Evolutionary conservation across 2,329 filamentous ascomycete genomes (phyloP).

Genomic region (Fusarium beomiforme): DNA sequence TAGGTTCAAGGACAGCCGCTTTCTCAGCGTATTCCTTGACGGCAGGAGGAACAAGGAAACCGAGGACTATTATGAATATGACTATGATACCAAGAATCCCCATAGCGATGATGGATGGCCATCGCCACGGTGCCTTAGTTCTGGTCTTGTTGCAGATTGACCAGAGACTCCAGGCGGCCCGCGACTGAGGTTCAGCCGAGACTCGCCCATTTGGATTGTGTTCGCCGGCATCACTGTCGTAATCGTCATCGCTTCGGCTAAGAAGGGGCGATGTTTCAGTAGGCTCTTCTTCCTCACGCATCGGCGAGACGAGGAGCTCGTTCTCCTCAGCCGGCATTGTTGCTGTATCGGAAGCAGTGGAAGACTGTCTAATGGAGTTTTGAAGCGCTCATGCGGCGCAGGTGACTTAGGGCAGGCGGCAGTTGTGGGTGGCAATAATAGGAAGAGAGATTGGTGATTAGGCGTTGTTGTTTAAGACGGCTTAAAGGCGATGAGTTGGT

Average conservation of each 20-base stretch:
- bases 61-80: slow-evolving; percentile 77
- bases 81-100: slow-evolving; percentile 69
- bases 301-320: slow-evolving; percentile 55
- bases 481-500: slow-evolving; percentile 6
- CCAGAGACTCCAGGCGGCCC: slow-evolving; percentile 37
- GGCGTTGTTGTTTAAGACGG: slow-evolving; percentile 21
- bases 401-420: neutral
- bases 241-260: slow-evolving; percentile 50
- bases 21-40: slow-evolving; percentile 88
- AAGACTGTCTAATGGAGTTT: slow-evolving; percentile 31
- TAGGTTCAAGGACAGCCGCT: slow-evolving; percentile 83
- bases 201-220: slow-evolving; percentile 40
- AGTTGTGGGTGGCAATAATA: neutral
- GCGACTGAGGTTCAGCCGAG: slow-evolving; percentile 3
- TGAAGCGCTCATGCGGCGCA: slow-evolving; percentile 23
- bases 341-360: slow-evolving; percentile 39
- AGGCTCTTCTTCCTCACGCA: slow-evolving; percentile 42
- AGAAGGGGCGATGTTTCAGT: slow-evolving; percentile 65
- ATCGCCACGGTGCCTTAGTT: slow-evolving; percentile 56
- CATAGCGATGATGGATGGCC: slow-evolving; percentile 83
- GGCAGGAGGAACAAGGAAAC: slow-evolving; percentile 82
- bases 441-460: neutral
- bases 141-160: slow-evolving; percentile 24
- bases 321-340: slow-evolving; percentile 58
- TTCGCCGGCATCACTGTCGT: slow-evolving; percentile 45